Conservation (phyloP, 345 rosid genomes). For the Diplotaxis tenuifolia region DNA sequence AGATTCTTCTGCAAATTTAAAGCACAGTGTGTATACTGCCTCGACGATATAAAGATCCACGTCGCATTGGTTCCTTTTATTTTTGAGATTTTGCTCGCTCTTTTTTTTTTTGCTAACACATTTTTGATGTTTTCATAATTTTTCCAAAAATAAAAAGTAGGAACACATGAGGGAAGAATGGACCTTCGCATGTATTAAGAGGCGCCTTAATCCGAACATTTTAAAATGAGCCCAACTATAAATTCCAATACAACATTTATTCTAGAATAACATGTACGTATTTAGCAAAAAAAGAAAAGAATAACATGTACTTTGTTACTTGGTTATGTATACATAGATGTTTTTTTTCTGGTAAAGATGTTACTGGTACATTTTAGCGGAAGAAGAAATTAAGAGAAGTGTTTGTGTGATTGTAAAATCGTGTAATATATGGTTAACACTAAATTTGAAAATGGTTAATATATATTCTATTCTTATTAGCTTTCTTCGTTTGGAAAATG, state of each 20-base stretch:
- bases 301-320: neutral
- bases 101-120: neutral
- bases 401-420: neutral
- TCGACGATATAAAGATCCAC: neutral
- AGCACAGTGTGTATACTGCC: conserved; percentile 11
- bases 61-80: neutral
- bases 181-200: neutral
- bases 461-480: conserved; percentile 36
- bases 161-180: neutral
- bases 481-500: conserved; percentile 39
- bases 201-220: neutral
- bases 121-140: neutral
- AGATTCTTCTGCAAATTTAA: conserved; percentile 29
- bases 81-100: no score
- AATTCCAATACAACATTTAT: neutral
- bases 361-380: neutral
- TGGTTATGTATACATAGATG: neutral
- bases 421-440: neutral
- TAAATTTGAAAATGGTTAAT: no score
- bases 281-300: no score
- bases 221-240: neutral
- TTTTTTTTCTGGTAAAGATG: neutral
- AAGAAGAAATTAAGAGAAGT: neutral
- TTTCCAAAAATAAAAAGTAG: neutral
- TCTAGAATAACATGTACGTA: neutral